Conservation (phyloP, 352 stramenopile species). For the Phytophthora ohioensis region DNA sequence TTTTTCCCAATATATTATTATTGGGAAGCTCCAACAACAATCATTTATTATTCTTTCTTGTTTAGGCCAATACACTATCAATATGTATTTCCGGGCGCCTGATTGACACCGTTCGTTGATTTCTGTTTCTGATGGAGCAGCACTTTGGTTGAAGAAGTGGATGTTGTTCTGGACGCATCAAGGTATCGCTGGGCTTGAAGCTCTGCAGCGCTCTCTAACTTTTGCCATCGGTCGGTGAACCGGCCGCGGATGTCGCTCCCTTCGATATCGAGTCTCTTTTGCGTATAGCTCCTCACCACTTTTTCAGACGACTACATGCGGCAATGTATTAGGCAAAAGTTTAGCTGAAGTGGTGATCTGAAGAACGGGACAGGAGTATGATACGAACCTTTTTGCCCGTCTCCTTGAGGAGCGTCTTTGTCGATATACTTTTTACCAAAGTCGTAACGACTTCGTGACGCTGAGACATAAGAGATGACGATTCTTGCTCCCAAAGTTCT, state of each 20-base stretch:
- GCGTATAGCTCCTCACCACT: conserved; percentile 40
- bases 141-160: neutral
- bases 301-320: conserved; percentile 19
- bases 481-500: conserved; percentile 47
- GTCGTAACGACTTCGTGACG: conserved; percentile 39
- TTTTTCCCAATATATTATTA: too few species aligned
- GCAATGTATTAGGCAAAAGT: conserved; percentile 15
- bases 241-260: conserved; percentile 41
- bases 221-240: conserved; percentile 50
- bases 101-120: neutral
- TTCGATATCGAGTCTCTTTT: conserved; percentile 58
- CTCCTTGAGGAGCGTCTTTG: conserved; percentile 50
- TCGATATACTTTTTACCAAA: conserved; percentile 48
- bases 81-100: too few species aligned
- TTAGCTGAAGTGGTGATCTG: neutral
- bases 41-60: too few species aligned
- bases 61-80: too few species aligned
- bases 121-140: neutral
- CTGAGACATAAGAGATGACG: conserved; percentile 30
- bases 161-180: neutral
- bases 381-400: conserved; percentile 41
- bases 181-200: conserved; percentile 28
- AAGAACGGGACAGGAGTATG: too few species aligned
- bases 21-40: too few species aligned
- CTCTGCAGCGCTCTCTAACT: conserved; percentile 29